Percentiles rank a stretch among this genome's conserved stretches.
Conservation (phyloP, 805 yeast species). For the Metschnikowia borealis region DNA sequence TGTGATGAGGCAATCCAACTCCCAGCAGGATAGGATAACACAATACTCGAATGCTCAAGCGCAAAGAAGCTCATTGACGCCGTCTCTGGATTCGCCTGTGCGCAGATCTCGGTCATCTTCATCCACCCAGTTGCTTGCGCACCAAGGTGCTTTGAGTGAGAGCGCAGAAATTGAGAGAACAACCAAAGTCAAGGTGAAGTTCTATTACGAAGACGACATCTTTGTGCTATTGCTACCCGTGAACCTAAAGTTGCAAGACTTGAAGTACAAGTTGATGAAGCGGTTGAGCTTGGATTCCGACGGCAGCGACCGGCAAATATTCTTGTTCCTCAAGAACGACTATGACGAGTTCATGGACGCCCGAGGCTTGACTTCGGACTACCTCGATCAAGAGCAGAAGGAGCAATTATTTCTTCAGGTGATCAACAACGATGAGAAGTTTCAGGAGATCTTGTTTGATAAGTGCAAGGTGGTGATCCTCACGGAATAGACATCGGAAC, state of each 20-base stretch:
- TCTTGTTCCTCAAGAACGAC: constrained; percentile 38
- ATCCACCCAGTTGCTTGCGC: constrained; percentile 18
- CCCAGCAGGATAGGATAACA: constrained; percentile 50
- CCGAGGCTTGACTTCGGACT: constrained; percentile 24
- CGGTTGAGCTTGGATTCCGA: constrained; percentile 41
- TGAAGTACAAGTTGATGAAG: constrained; percentile 49
- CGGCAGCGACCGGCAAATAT: constrained; percentile 22
- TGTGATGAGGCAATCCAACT: constrained; percentile 37
- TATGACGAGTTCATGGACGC: constrained; percentile 37
- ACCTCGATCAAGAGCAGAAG: constrained; percentile 25
- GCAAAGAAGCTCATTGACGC: constrained; percentile 25
- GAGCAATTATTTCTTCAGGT: constrained; percentile 31
- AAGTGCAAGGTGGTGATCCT: constrained; percentile 41
- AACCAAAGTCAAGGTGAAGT: constrained; percentile 58
- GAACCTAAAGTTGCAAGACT: constrained; percentile 44
- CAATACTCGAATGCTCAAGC: constrained; percentile 42
- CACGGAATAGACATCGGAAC: constrained; percentile 8
- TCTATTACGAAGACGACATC: constrained; percentile 76
- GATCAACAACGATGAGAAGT: constrained; percentile 36
- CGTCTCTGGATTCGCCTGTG: constrained; percentile 21
- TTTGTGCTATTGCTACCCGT: constrained; percentile 62
- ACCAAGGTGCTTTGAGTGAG: not conserved
- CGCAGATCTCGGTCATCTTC: constrained; percentile 22
- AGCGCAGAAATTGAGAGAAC: constrained; percentile 12
- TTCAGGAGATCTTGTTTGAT: constrained; percentile 38